Percentiles rank a stretch among this genome's conserved stretches.
phyloP scores from a whole-genome alignment of 2,329 filamentous ascomycete genomes.

The Knoxdaviesia proteae region DNA sequence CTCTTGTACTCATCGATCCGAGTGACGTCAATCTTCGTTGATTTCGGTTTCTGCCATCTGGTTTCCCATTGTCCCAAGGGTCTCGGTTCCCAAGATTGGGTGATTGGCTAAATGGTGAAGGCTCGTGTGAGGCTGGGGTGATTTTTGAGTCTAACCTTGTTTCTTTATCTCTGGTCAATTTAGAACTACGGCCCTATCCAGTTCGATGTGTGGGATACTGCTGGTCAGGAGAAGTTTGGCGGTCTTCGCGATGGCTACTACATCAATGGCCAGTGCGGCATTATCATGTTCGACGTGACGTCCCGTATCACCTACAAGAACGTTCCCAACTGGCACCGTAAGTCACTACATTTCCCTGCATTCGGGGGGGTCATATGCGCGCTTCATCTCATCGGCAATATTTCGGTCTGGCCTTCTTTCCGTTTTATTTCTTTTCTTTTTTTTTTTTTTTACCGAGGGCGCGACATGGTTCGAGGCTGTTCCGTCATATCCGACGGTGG shows the following conservation, averaged over 20 bases:
- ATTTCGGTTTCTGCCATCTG: no score
- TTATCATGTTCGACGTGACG: constrained; percentile 99
- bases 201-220: constrained; percentile 99
- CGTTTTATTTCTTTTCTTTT: not conserved
- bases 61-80: no score
- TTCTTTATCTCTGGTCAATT: not conserved
- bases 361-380: no score
- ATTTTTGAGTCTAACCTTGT: constrained; percentile 17
- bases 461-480: no score
- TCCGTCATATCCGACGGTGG: no score
- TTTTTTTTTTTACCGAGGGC: not conserved
- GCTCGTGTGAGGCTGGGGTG: no score
- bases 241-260: constrained; percentile 99
- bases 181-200: constrained; percentile 90
- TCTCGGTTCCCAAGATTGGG: no score
- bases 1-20: constrained; percentile 1
- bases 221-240: constrained; percentile 98
- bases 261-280: constrained; percentile 99
- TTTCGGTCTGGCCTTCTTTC: not conserved
- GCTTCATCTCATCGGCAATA: no score
- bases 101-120: no score
- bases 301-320: constrained; percentile 99
- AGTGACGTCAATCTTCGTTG: no score
- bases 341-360: constrained; percentile 17
- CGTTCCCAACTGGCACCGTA: constrained; percentile 99